A percentile compares a stretch with the other conserved stretches of the same genome.
Conservation (phyloP, 2,329 filamentous ascomycete genomes). For the Metarhizium guizhouense region DNA sequence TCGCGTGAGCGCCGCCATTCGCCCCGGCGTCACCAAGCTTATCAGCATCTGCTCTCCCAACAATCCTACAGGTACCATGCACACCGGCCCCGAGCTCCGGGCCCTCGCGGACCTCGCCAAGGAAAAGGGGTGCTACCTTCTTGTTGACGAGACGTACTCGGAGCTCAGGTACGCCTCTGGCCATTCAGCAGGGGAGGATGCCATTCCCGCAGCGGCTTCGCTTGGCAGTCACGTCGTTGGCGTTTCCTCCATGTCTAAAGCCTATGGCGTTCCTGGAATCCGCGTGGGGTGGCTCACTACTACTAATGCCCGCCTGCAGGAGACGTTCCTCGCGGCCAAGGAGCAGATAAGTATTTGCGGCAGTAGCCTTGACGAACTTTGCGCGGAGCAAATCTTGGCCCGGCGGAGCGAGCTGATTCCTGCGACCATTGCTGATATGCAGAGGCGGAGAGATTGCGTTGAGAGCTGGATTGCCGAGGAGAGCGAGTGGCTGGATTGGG, state of each 20-base stretch:
- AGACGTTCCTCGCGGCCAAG: conserved; percentile 15
- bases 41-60: conserved; percentile 14
- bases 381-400: conserved; percentile 14
- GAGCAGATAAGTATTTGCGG: conserved; percentile 16
- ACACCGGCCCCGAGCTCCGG: conserved; percentile 1
- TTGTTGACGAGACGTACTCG: conserved; percentile 16
- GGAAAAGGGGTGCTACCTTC: conserved; percentile 5
- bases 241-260: conserved; percentile 15
- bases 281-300: conserved; percentile 14
- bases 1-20: conserved; percentile 9
- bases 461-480: conserved; percentile 13
- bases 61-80: conserved; percentile 13
- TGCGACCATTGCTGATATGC: conserved; percentile 11
- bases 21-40: conserved; percentile 10
- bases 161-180: conserved; percentile 9
- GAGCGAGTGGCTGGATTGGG: conserved; percentile 14
- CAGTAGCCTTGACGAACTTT: conserved; percentile 13
- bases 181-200: not conserved
- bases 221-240: conserved; percentile 12
- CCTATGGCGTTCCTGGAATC: conserved; percentile 13
- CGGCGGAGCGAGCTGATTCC: conserved; percentile 6
- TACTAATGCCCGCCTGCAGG: conserved; percentile 9
- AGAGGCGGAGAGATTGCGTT: conserved; percentile 11
- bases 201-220: conserved; percentile 9
- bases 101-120: conserved; percentile 9